phyloP scores from a whole-genome alignment of 2,329 filamentous ascomycete genomes.

The Trichophyton mentagrophytes region DNA sequence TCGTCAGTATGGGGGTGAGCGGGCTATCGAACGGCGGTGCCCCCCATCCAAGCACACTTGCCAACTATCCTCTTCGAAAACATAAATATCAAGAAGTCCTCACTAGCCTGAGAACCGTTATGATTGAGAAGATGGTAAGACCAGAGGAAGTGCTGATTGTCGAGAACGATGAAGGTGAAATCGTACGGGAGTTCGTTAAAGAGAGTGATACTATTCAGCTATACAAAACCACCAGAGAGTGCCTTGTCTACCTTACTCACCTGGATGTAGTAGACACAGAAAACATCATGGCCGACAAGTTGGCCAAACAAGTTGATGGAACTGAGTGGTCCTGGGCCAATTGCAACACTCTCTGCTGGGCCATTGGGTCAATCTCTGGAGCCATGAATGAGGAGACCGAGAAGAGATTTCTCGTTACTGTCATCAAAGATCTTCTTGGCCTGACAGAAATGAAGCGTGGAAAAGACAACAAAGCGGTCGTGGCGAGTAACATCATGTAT shows the following conservation, averaged over 20 bases:
- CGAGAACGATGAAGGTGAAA: constrained; percentile 99
- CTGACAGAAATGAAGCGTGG: constrained; percentile 98
- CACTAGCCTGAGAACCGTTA: constrained; percentile 86
- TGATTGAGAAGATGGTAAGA: constrained; percentile 99
- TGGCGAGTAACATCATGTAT: constrained; percentile 99
- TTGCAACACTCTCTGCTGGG: constrained; percentile 99
- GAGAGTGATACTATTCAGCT: constrained; percentile 98
- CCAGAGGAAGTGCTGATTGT: constrained; percentile 97
- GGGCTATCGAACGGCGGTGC: constrained; percentile 67
- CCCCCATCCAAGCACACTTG: constrained; percentile 69
- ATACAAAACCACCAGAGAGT: constrained; percentile 97
- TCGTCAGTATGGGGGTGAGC: constrained; percentile 63
- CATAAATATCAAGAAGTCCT: constrained; percentile 95
- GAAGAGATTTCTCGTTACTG: constrained; percentile 94
- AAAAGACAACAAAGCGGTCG: constrained; percentile 98
- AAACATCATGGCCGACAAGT: constrained; percentile 98
- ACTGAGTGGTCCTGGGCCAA: constrained; percentile 99
- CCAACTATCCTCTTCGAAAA: constrained; percentile 86
- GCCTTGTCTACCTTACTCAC: constrained; percentile 92
- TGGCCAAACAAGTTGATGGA: constrained; percentile 87
- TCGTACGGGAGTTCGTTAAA: constrained; percentile 97
- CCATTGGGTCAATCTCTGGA: constrained; percentile 93
- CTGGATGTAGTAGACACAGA: constrained; percentile 95
- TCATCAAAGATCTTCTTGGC: constrained; percentile 94
- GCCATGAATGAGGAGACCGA: constrained; percentile 99